Conservation (phyloP, 164 flowering plant genomes). For the grape (Vitis vinifera) region ASM3070453v1 NC_081822.1:13955501-13956000, state of each 20-base stretch:
- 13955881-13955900: too few relatives aligned
- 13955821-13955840: background rate
- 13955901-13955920: too few relatives aligned
- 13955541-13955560: too few relatives aligned
- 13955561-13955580: too few relatives aligned
- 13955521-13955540: too few relatives aligned
- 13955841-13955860: too few relatives aligned
- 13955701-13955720: constrained; percentile 39
- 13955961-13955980: too few relatives aligned
- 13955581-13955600: too few relatives aligned
- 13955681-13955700: constrained; percentile 28
- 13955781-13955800: background rate
- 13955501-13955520: too few relatives aligned
- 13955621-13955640: constrained; percentile 26
- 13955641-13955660: constrained; percentile 18
- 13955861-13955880: too few relatives aligned
- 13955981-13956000: too few relatives aligned
- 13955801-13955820: background rate
- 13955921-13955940: background rate
- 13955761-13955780: constrained; percentile 36
- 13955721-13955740: constrained; percentile 40
- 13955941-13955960: too few relatives aligned
- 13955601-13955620: constrained; percentile 28
- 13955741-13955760: constrained; percentile 33
- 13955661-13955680: constrained; percentile 26